These are phyloP conservation scores for Parasarocladium wereldwijsianum DNA, from an alignment of 2,329 filamentous ascomycete genomes.

Conservation along the genomic window DNA sequence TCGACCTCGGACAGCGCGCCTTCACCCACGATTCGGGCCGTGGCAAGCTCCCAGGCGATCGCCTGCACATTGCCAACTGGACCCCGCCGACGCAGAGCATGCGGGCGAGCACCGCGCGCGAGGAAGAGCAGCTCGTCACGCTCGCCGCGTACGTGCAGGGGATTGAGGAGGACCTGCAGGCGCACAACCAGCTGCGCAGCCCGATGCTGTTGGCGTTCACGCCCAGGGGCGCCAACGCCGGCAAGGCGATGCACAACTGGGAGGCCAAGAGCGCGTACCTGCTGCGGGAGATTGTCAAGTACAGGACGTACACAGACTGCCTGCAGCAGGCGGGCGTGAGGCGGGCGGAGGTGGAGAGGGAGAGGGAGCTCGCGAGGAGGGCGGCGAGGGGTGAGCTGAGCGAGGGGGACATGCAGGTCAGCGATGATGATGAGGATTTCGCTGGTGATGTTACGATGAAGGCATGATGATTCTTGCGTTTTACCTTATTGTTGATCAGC, in stretches of 20 bases:
- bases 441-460: slow-evolving; percentile 21
- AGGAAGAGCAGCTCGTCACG: slow-evolving; percentile 66
- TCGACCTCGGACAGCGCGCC: slow-evolving; percentile 43
- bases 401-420: slow-evolving; percentile 22
- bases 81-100: slow-evolving; percentile 77
- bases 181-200: slow-evolving; percentile 75
- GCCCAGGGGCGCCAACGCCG: slow-evolving; percentile 64
- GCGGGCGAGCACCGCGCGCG: slow-evolving; percentile 64
- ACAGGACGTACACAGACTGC: slow-evolving; percentile 84
- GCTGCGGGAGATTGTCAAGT: slow-evolving; percentile 89
- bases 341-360: slow-evolving; percentile 56
- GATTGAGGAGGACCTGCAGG: slow-evolving; percentile 72
- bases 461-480: slow-evolving; percentile 11
- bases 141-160: slow-evolving; percentile 68
- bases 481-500: too few species aligned
- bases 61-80: slow-evolving; percentile 77
- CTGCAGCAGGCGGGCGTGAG: slow-evolving; percentile 55
- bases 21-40: slow-evolving; percentile 30
- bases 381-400: slow-evolving; percentile 31
- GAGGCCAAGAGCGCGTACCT: slow-evolving; percentile 90
- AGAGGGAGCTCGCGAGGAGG: slow-evolving; percentile 37
- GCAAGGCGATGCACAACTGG: slow-evolving; percentile 89
- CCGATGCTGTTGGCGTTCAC: slow-evolving; percentile 86
- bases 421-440: slow-evolving; percentile 16
- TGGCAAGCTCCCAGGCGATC: slow-evolving; percentile 66